phyloP scores from a whole-genome alignment of 352 stramenopile species.

The Phytophthora aleatoria region DNA sequence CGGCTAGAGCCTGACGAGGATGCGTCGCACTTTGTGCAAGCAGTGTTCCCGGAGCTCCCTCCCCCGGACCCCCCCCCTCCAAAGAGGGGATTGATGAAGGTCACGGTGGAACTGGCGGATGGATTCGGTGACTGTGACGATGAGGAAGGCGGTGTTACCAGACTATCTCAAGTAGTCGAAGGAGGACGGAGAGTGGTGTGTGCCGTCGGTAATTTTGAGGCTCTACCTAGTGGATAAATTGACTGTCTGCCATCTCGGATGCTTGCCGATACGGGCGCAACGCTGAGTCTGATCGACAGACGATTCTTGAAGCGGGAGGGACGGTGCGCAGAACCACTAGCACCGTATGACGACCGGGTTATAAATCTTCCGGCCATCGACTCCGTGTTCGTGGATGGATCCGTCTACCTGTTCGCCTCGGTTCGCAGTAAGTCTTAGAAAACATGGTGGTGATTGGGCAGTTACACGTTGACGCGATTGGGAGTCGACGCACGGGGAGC shows the following conservation, averaged over 20 bases:
- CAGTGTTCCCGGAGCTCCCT: not conserved
- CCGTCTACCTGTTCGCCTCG: not conserved
- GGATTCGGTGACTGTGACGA: not conserved
- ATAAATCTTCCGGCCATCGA: constrained; percentile 4
- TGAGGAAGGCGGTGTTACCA: not conserved
- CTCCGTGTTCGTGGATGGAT: not conserved
- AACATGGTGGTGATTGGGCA: constrained; percentile 3
- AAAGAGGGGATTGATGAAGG: not conserved
- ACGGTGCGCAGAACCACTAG: not conserved
- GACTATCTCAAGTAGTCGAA: not conserved
- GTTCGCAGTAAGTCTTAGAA: not conserved
- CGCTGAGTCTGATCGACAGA: constrained; percentile 2
- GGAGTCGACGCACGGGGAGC: no score
- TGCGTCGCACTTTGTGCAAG: not conserved
- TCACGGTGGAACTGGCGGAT: not conserved
- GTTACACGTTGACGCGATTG: not conserved
- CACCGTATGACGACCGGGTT: not conserved
- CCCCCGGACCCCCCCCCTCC: not conserved
- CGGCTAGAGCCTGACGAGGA: not conserved
- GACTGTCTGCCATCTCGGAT: not conserved
- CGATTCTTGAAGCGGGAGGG: constrained; percentile 2
- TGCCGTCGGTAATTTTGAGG: not conserved
- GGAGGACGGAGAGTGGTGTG: not conserved
- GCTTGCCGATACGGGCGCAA: not conserved
- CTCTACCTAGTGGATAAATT: not conserved